Percentiles rank a stretch among this genome's conserved stretches.
These are phyloP conservation scores for Bipolaris oryzae DNA, from an alignment of 2,329 filamentous ascomycete genomes.

Conservation along the genomic window DNA sequence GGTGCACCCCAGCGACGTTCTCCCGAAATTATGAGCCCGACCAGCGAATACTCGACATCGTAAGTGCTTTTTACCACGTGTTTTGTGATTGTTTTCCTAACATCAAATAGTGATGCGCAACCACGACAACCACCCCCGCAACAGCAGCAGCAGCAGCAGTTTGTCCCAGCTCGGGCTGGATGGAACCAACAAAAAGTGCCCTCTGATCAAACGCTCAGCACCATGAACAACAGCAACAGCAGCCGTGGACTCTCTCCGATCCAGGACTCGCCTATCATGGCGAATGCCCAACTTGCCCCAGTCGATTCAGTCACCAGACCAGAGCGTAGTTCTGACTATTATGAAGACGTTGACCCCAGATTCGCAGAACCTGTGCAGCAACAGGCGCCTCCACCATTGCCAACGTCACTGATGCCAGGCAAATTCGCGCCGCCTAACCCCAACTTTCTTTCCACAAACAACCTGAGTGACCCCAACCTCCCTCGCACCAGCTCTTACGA, in stretches of 20 bases:
- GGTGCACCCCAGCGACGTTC: conserved; percentile 35
- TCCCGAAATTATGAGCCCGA: conserved; percentile 55
- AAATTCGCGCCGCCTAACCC: conserved; percentile 42
- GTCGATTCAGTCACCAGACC: conserved; percentile 23
- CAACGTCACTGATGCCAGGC: conserved; percentile 43
- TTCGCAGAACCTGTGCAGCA: conserved; percentile 65
- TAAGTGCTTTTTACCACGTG: conserved; percentile 56
- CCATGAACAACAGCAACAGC: conserved; percentile 34
- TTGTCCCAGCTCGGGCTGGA: conserved; percentile 55
- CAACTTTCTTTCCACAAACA: conserved; percentile 32
- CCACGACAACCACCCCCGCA: conserved; percentile 18
- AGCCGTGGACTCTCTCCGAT: conserved; percentile 49
- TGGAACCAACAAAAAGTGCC: conserved; percentile 47
- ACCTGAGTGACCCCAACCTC: conserved; percentile 42
- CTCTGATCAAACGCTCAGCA: conserved; percentile 35
- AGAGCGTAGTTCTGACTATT: conserved; percentile 66
- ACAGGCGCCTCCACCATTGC: conserved; percentile 36
- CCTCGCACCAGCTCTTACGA: conserved; percentile 62
- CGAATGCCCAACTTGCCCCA: conserved; percentile 40
- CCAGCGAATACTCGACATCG: conserved; percentile 76
- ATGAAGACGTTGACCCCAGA: conserved; percentile 90
- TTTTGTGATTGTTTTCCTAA: conserved; percentile 7
- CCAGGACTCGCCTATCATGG: conserved; percentile 47
- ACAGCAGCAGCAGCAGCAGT: conserved; percentile 35
- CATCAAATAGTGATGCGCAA: conserved; percentile 17